phyloP scores from a whole-genome alignment of 2,329 filamentous ascomycete species.

The Colletotrichum euphorbiae region DNA sequence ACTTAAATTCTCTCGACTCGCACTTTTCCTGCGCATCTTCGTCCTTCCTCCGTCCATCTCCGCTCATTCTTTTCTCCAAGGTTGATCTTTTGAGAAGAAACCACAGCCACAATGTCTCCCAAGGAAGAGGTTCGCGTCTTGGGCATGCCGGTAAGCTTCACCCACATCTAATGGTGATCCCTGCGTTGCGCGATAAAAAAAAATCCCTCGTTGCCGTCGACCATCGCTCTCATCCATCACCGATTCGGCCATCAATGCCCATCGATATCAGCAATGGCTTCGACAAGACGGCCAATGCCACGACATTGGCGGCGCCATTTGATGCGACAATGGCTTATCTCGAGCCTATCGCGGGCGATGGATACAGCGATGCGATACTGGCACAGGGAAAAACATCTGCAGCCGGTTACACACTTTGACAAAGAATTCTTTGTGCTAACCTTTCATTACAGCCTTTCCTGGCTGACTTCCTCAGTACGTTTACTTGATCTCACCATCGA shows the following conservation, averaged over 20 bases:
- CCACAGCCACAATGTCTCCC: slow-evolving; percentile 65
- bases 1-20: slow-evolving; percentile 40
- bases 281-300: background rate
- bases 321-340: slow-evolving; percentile 9
- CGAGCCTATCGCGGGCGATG: slow-evolving; percentile 19
- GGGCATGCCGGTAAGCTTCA: slow-evolving; percentile 74
- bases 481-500: background rate
- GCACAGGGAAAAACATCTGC: background rate
- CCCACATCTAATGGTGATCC: slow-evolving; percentile 32
- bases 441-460: slow-evolving; percentile 80
- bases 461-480: slow-evolving; percentile 99
- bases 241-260: background rate
- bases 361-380: background rate
- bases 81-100: slow-evolving; percentile 56
- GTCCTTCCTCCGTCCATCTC: slow-evolving; percentile 63
- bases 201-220: slow-evolving; percentile 44
- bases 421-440: slow-evolving; percentile 48
- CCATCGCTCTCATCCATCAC: slow-evolving; percentile 40
- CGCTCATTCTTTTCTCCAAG: slow-evolving; percentile 70
- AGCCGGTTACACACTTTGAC: background rate
- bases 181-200: slow-evolving; percentile 42
- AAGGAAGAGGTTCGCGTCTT: slow-evolving; percentile 64
- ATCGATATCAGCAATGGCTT: slow-evolving; percentile 24
- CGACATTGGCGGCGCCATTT: too few relatives aligned
- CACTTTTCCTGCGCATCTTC: slow-evolving; percentile 56